Conservation (phyloP, 176 grass and related monocot genomes). For the Triticum timopheevii region DNA sequence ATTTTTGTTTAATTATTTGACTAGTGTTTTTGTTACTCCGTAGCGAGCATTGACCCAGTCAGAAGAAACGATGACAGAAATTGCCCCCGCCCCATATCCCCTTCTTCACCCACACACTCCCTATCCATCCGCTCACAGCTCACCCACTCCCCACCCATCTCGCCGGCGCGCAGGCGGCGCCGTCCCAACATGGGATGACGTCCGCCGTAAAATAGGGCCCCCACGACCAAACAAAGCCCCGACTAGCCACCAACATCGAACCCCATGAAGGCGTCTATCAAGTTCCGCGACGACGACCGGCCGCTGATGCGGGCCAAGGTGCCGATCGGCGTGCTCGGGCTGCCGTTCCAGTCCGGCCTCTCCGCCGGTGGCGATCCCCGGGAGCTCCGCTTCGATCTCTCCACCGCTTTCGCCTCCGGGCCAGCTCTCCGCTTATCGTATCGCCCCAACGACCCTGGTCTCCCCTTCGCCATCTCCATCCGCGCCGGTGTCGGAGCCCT, state of each 20-base stretch:
- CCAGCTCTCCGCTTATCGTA: slow-evolving; percentile 72
- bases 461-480: slow-evolving; percentile 67
- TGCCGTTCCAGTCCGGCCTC: slow-evolving; percentile 78
- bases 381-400: slow-evolving; percentile 77
- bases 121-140: neutral
- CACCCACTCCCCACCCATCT: neutral
- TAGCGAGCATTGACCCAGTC: too few species aligned
- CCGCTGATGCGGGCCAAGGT: slow-evolving; percentile 77
- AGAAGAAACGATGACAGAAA: too few species aligned
- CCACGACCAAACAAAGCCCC: neutral
- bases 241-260: neutral
- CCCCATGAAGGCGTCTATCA: slow-evolving; percentile 87
- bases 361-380: slow-evolving; percentile 48
- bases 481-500: slow-evolving; percentile 58
- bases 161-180: neutral
- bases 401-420: slow-evolving; percentile 55
- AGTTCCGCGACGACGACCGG: slow-evolving; percentile 73
- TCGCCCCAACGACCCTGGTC: slow-evolving; percentile 55
- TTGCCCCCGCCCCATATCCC: too few species aligned
- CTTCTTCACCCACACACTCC: neutral
- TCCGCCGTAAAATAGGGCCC: neutral
- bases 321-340: slow-evolving; percentile 70
- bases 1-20: too few species aligned
- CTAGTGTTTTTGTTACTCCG: too few species aligned
- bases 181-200: slow-evolving; percentile 14